phyloP scores from a whole-genome alignment of 805 yeast species.

The Suhomyces sp. region DNA sequence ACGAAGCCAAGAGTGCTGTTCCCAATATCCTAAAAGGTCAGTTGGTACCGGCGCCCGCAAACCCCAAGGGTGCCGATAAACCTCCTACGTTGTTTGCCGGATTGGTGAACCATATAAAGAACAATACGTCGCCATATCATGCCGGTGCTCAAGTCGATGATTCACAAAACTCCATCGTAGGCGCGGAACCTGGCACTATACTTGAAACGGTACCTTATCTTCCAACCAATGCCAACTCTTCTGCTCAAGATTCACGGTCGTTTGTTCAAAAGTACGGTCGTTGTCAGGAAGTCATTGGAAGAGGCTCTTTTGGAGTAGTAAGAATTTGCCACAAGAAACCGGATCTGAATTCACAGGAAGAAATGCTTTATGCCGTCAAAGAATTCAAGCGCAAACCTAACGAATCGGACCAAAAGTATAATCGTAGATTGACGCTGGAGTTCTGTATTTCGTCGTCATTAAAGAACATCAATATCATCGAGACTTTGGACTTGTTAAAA shows the following conservation, averaged over 20 bases:
- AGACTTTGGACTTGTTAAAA: conserved; percentile 70
- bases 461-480: conserved; percentile 73
- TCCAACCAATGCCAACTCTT: not conserved
- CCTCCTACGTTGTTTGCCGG: conserved; percentile 77
- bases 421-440: conserved; percentile 73
- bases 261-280: conserved; percentile 88
- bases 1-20: conserved; percentile 70
- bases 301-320: conserved; percentile 93
- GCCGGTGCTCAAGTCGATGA: not conserved
- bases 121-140: conserved; percentile 17
- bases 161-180: not conserved
- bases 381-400: conserved; percentile 66
- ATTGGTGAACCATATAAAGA: conserved; percentile 55
- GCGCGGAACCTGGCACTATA: not conserved
- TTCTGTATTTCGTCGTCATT: conserved; percentile 78
- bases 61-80: conserved; percentile 19
- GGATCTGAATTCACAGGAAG: conserved; percentile 21
- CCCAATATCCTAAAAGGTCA: conserved; percentile 54
- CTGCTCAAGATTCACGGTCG: conserved; percentile 42
- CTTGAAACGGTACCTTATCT: not conserved
- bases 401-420: conserved; percentile 65
- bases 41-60: not conserved
- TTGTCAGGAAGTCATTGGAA: conserved; percentile 92
- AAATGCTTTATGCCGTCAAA: conserved; percentile 75
- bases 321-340: conserved; percentile 74